Evolutionary conservation across 2,329 filamentous ascomycete genomes (phyloP), one percentile per base, ranked within the genome.

Genomic region (Epichloe amarillans): DNA sequence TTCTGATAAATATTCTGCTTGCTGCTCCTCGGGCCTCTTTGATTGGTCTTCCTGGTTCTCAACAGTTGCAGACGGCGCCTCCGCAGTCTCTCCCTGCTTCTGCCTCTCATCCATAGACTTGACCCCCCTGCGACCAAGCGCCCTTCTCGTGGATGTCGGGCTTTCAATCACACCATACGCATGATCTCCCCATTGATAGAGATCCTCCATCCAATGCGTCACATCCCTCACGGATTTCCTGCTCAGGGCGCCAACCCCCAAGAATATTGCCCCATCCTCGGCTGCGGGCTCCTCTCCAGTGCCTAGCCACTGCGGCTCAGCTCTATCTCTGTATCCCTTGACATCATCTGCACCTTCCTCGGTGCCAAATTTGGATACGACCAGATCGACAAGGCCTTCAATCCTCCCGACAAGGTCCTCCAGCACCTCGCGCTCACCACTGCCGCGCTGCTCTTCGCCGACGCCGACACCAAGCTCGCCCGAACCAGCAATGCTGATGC

Each of bases 391-490:
- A 39, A 98, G 73, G 1, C 93, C 93, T 48, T 93, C 84, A 23
- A 88, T 86, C 50, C 86, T 76, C 10, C 75, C 76, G 1, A 88
- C 81, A 54, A 95, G 80, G n/a, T 88, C 88, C 65, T 97, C 91
- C 1, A 98, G 72, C 0, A 97, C 91, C 59, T 94, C 91, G 59
- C 91, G 77, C 69, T 97, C 91, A 35, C 89, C 89, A 63, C 91
- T 96, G 4, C 91, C 91, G 64, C 89, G 84, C 50, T 96, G 88
- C 69, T 97, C 93, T 64, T 97, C 93, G 17, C 93, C 93, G 1
- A 97, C 93, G 0, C 93, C 93, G 44, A 96, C 80, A 15, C 93
- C 93, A 26, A 97, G 77, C 68, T 97, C 91, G 17, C 93, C 91
- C 36, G 88, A 89, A 6, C 85, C 87, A 12, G 90, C 88, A 35